Base-by-base conservation (phyloP, 257 asterid genomes). In the Penstemon eatonii region DNA sequence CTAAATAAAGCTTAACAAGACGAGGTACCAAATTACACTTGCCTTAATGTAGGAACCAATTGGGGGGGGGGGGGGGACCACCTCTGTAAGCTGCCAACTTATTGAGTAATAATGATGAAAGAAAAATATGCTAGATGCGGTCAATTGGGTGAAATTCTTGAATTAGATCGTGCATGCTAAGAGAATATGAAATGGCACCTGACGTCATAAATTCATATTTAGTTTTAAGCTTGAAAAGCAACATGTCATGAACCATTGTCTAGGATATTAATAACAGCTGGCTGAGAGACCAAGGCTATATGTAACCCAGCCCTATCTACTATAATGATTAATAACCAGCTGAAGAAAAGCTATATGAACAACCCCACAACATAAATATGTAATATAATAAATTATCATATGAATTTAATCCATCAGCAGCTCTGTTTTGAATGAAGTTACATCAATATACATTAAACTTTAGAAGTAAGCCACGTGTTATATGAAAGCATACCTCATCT, bases 401-500 rank as follows among this genome's bases (percentile, higher is more conserved):
- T 36, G 61, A 45, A 63, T 46, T 60, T 42, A 10, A 40, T 65
- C 50, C 62, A 50, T 52, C 60, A 2, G 60, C 50, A 64, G 49
- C 54, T 12, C 12, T 59, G 42, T 38, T 44, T 52, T 71, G 49
- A n/a, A 67, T 60, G 38, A 12, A 71, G 33, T 58, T 49, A 25
- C 33, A 25, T 39, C 15, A 38, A 58, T 10, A 44, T 51, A 45
- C 52, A 76, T 36, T 50, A 65, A 65, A 40, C 13, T 43, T 61
- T 55, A 60, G 59, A 71, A 49, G n/a, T 66, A 58, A 13, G 49
- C 25, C 56, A 56, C 2, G 39, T 56, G 69, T 41, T 11, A 74
- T 46, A 60, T 55, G 39, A 60, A 61, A 64, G 72, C 83, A 75
- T 68, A 92, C 98, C 98, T 90, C 89, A 54, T 77, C 84, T 68